phyloP scores from a whole-genome alignment of 257 asterid genomes.

The Echites panduratus region DNA sequence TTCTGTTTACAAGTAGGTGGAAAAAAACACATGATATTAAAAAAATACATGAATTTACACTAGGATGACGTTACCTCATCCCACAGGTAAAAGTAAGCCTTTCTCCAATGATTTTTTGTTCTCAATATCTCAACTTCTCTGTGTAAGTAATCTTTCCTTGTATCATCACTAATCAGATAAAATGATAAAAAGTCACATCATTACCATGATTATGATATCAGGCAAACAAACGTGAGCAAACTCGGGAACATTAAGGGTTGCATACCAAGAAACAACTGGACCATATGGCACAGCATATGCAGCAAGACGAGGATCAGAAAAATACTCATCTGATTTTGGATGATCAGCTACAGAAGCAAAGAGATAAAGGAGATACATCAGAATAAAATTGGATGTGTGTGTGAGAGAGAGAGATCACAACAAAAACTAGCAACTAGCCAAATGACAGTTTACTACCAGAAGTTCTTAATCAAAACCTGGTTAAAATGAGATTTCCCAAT shows the following conservation, averaged over 20 bases:
- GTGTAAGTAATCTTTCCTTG: slow-evolving; percentile 67
- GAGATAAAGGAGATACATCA: slow-evolving; percentile 1
- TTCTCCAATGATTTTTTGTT: slow-evolving; percentile 81
- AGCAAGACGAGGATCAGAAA: slow-evolving; percentile 90
- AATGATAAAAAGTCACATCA: slow-evolving; percentile 38
- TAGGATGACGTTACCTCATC: slow-evolving; percentile 70
- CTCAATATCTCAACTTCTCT: slow-evolving; percentile 80
- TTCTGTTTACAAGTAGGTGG: neutral
- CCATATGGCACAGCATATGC: slow-evolving; percentile 95
- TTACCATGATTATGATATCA: slow-evolving; percentile 22
- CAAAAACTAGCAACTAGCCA: neutral
- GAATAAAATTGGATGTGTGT: neutral
- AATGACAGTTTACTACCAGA: neutral
- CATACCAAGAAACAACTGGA: slow-evolving; percentile 71
- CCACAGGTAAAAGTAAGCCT: slow-evolving; percentile 98
- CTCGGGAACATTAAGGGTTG: slow-evolving; percentile 11
- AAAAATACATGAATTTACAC: slow-evolving; percentile 10
- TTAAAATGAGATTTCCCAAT: no score
- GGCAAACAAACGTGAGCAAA: slow-evolving; percentile 16
- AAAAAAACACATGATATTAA: slow-evolving; percentile 5
- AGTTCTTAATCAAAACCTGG: neutral
- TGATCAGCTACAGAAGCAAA: slow-evolving; percentile 67
- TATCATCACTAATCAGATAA: slow-evolving; percentile 57
- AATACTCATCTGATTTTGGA: slow-evolving; percentile 95
- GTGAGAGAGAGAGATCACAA: neutral